Percentiles rank a stretch among this genome's conserved stretches.
Conservation (phyloP, 2,329 filamentous ascomycete species). For the Emergomyces africanus region DNA sequence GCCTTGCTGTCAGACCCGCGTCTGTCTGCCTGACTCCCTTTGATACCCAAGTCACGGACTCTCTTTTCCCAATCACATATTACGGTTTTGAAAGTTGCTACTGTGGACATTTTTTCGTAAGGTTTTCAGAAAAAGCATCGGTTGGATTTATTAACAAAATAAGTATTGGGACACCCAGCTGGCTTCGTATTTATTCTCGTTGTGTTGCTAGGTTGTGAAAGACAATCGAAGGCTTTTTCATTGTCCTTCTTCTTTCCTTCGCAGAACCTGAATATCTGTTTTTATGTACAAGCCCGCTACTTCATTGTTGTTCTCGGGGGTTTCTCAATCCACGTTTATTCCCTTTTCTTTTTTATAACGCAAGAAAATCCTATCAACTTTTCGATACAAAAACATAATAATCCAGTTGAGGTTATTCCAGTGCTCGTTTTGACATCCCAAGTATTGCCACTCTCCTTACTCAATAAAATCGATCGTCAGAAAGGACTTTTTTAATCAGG, state of each 20-base stretch:
- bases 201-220: constrained; percentile 4
- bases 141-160: background rate
- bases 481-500: background rate
- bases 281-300: constrained; percentile 18
- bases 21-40: background rate
- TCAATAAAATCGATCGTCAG: background rate
- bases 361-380: background rate
- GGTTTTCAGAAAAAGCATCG: background rate
- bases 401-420: constrained; percentile 1
- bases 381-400: constrained; percentile 2
- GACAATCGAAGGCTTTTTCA: constrained; percentile 5
- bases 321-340: constrained; percentile 15
- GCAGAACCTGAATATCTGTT: constrained; percentile 11
- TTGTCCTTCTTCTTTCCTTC: constrained; percentile 1
- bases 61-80: background rate
- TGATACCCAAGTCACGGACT: background rate
- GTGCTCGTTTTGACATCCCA: background rate
- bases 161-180: constrained; percentile 1
- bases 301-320: constrained; percentile 16
- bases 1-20: background rate
- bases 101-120: background rate
- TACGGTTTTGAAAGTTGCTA: background rate
- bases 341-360: background rate
- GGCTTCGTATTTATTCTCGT: background rate
- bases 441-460: background rate